Percentiles rank a stretch among this genome's conserved stretches.
Conservation (phyloP, 225 moss, liverwort and hornwort species). For the Rhytidiadelphus loreus region DNA sequence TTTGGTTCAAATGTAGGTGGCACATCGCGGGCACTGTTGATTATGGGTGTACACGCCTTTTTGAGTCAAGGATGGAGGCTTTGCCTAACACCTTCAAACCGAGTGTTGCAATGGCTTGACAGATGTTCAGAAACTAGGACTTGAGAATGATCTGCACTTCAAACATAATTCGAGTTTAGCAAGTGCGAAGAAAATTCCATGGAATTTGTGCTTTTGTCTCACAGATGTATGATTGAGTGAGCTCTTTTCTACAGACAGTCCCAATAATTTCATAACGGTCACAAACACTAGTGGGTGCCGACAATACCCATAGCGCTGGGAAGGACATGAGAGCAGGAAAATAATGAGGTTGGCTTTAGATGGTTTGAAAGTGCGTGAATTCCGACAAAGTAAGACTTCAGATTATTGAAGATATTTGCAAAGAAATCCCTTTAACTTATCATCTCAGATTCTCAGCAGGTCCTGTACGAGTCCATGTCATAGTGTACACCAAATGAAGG, state of each 20-base stretch:
- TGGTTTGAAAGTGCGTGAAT: background rate
- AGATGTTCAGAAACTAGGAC: background rate
- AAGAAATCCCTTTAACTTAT: background rate
- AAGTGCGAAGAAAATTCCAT: background rate
- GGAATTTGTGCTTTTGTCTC: background rate
- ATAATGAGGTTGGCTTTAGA: background rate
- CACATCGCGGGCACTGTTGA: fast-evolving
- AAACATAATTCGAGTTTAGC: no score
- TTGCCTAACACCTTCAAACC: background rate
- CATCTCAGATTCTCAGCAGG: background rate
- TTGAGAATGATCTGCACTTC: background rate
- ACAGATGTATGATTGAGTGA: background rate
- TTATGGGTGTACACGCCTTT: background rate
- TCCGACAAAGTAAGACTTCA: background rate
- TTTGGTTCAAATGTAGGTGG: background rate
- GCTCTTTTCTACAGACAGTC: background rate
- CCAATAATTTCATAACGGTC: background rate
- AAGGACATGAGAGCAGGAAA: background rate
- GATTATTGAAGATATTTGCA: background rate
- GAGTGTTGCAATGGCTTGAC: background rate
- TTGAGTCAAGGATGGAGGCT: background rate
- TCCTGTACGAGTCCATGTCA: background rate
- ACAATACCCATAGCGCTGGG: no score
- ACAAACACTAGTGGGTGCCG: background rate
- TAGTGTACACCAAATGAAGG: background rate